phyloP scores from a whole-genome alignment of 495 filamentous ascomycete genomes.

The Xylona heveae region DNA sequence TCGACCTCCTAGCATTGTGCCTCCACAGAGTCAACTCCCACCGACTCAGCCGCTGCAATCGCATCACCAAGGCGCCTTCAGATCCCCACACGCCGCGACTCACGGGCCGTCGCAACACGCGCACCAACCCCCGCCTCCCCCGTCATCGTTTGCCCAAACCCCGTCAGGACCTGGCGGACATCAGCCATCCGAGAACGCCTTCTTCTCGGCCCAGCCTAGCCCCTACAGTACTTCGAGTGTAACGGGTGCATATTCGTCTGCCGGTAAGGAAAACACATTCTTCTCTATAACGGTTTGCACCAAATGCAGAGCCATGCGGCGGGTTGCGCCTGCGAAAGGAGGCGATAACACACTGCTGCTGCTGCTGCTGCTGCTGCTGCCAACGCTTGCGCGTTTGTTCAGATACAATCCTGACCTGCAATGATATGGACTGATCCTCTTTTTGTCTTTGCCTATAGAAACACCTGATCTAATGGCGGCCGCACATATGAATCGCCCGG shows the following conservation, averaged over 20 bases:
- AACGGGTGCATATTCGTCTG: constrained; percentile 51
- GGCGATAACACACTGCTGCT: no score
- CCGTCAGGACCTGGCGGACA: constrained; percentile 25
- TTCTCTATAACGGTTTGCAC: neutral
- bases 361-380: no score
- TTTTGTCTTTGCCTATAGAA: no score
- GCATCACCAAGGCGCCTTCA: neutral
- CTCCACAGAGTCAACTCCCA: constrained; percentile 28
- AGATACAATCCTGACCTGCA: neutral
- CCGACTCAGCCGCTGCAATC: neutral
- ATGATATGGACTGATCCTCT: constrained; percentile 1
- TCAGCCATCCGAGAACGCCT: constrained; percentile 41
- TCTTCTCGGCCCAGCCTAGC: constrained; percentile 46
- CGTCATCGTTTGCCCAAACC: constrained; percentile 27
- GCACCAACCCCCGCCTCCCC: constrained; percentile 19
- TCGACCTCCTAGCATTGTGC: constrained; percentile 39
- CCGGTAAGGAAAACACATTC: constrained; percentile 34
- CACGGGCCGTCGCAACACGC: constrained; percentile 22
- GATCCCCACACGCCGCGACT: constrained; percentile 1
- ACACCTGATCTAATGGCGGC: constrained; percentile 86
- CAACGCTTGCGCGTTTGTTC: neutral
- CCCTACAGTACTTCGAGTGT: constrained; percentile 51
- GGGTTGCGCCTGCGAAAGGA: neutral
- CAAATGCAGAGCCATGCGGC: constrained; percentile 1
- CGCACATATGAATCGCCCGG: constrained; percentile 61